Percentiles rank a stretch among this genome's conserved stretches.
These are phyloP conservation scores for Pochonia chlamydosporia DNA, from an alignment of 2,329 filamentous ascomycete genomes.

Conservation along the genomic window DNA sequence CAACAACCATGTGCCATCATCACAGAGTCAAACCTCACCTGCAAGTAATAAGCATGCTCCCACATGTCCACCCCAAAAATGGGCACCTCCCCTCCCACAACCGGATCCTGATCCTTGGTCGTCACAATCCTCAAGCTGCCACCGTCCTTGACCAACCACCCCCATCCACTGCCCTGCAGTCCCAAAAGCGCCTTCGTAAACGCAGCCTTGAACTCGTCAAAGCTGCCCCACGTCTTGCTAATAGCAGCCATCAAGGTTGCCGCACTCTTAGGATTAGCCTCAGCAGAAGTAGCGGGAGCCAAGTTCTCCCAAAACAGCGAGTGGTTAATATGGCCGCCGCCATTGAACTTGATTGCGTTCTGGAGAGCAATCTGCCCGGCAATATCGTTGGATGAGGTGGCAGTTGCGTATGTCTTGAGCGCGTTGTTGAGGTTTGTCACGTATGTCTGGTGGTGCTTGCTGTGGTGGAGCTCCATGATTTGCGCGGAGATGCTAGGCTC, in stretches of 20 bases:
- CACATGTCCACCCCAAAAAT: constrained; percentile 83
- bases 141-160: constrained; percentile 70
- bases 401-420: constrained; percentile 52
- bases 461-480: constrained; percentile 78
- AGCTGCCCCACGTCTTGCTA: constrained; percentile 58
- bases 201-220: constrained; percentile 58
- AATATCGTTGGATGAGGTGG: constrained; percentile 52
- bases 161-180: constrained; percentile 83
- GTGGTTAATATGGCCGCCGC: constrained; percentile 90
- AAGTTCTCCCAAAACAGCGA: constrained; percentile 88
- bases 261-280: constrained; percentile 44
- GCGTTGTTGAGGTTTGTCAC: constrained; percentile 69
- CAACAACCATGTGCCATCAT: too few relatives aligned
- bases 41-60: constrained; percentile 90
- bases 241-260: constrained; percentile 58
- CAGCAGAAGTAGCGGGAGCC: constrained; percentile 50
- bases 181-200: constrained; percentile 62
- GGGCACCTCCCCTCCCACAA: constrained; percentile 58
- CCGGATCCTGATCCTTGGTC: constrained; percentile 82
- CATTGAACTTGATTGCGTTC: constrained; percentile 76
- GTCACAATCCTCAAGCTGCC: constrained; percentile 63
- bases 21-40: constrained; percentile 40
- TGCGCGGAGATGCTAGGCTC: constrained; percentile 69
- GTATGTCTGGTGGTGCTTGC: constrained; percentile 75
- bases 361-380: constrained; percentile 62